phyloP scores from a whole-genome alignment of 176 grass and related monocot genomes.

The Metroxylon sagu region DNA sequence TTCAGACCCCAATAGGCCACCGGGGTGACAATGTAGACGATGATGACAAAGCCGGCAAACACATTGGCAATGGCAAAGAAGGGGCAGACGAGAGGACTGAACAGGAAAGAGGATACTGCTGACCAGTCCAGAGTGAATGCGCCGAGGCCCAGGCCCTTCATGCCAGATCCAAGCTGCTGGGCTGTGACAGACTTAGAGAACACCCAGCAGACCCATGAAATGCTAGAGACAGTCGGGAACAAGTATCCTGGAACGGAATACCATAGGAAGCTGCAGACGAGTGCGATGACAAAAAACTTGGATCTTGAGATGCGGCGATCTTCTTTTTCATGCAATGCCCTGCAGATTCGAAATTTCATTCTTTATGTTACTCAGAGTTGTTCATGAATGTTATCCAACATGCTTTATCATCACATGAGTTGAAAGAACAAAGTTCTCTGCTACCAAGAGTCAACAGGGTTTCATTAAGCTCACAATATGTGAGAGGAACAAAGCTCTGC shows the following conservation, averaged over 20 bases:
- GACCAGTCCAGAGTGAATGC: slow-evolving; percentile 85
- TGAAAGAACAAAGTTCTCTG: too few relatives aligned
- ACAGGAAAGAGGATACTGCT: slow-evolving; percentile 51
- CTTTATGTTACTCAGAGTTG: too few relatives aligned
- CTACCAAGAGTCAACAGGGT: too few relatives aligned
- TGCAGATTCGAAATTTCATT: slow-evolving; percentile 7
- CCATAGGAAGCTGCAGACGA: slow-evolving; percentile 62
- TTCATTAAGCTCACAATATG: too few relatives aligned
- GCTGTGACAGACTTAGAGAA: slow-evolving; percentile 69
- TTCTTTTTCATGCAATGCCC: slow-evolving; percentile 82
- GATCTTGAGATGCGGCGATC: slow-evolving; percentile 44
- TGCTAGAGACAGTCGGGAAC: slow-evolving; percentile 46
- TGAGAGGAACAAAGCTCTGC: too few relatives aligned
- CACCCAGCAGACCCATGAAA: slow-evolving; percentile 82
- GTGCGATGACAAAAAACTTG: slow-evolving; percentile 79
- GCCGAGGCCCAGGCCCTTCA: slow-evolving; percentile 50
- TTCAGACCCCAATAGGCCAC: slow-evolving; percentile 52
- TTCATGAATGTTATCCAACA: too few relatives aligned
- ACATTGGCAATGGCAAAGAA: slow-evolving; percentile 76
- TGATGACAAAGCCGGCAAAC: slow-evolving; percentile 41
- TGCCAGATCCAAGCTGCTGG: slow-evolving; percentile 69
- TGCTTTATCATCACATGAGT: too few relatives aligned
- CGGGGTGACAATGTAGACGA: slow-evolving; percentile 45
- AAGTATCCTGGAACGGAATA: slow-evolving; percentile 59
- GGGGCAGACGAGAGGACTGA: slow-evolving; percentile 62